phyloP scores from a whole-genome alignment of 768 basidiomycete genomes.

The Lentinus brumalis region DNA sequence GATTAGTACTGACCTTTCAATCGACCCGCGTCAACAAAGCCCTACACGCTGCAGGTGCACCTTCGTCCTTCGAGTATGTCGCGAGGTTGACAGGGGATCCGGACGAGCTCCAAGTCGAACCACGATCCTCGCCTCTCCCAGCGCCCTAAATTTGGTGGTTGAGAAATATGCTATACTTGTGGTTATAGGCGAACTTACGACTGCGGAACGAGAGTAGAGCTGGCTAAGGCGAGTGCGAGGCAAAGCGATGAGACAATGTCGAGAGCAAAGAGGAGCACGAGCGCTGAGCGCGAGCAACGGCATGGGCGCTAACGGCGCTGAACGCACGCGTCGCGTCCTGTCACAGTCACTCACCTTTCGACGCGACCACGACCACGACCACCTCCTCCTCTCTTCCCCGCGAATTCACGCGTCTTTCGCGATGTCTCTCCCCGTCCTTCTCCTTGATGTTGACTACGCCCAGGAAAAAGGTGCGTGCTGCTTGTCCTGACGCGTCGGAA shows the following conservation, averaged over 20 bases:
- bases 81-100: no score
- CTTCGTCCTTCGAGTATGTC: no score
- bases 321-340: slow-evolving; percentile 24
- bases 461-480: slow-evolving; percentile 62
- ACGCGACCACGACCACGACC: slow-evolving; percentile 7
- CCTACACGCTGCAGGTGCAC: no score
- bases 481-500: not conserved
- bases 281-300: not conserved
- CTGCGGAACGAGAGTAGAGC: no score
- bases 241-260: no score
- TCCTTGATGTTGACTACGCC: slow-evolving; percentile 65
- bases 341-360: slow-evolving; percentile 3
- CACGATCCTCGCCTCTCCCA: not conserved
- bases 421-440: slow-evolving; percentile 69
- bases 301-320: not conserved
- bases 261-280: not conserved
- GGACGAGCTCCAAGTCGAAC: no score
- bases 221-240: no score
- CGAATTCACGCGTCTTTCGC: slow-evolving; percentile 26
- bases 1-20: no score
- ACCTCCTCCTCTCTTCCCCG: slow-evolving; percentile 22
- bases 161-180: no score
- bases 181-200: no score
- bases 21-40: no score
- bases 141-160: not conserved